These are phyloP conservation scores for Jamesozyma lodderae DNA, from an alignment of 805 yeast genomes.

Conservation along the genomic window DNA sequence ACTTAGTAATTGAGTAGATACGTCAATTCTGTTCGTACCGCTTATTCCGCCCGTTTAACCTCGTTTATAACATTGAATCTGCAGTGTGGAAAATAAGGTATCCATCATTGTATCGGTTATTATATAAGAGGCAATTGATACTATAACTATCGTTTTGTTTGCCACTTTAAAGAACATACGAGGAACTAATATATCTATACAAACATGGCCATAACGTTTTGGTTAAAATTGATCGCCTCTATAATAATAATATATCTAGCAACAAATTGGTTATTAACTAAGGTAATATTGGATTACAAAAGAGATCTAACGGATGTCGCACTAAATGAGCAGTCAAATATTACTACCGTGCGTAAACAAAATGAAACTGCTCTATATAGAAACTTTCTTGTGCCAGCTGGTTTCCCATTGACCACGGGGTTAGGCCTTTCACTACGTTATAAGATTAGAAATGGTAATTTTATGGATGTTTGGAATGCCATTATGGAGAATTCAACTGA, in stretches of 20 bases:
- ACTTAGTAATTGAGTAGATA: no score
- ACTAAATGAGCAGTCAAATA: slow-evolving; percentile 53
- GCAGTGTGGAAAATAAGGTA: no score
- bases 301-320: slow-evolving; percentile 53
- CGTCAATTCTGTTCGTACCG: no score
- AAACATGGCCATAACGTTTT: slow-evolving; percentile 10
- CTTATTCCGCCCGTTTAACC: no score
- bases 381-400: slow-evolving; percentile 65
- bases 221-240: slow-evolving; percentile 10
- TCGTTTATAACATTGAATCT: no score
- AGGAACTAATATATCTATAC: no score
- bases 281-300: slow-evolving; percentile 21
- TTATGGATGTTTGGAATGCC: slow-evolving; percentile 65
- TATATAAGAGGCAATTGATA: no score
- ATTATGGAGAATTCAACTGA: slow-evolving; percentile 29
- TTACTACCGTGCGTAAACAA: slow-evolving; percentile 52
- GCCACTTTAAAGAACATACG: no score
- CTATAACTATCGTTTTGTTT: no score
- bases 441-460: slow-evolving; percentile 62
- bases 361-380: slow-evolving; percentile 71
- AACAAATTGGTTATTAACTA: slow-evolving; percentile 12
- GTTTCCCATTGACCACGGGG: slow-evolving; percentile 60
- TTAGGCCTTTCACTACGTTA: slow-evolving; percentile 56
- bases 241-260: slow-evolving; percentile 7
- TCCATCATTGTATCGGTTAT: no score